Conservation (phyloP, 352 stramenopile genomes). For the Hyaloperonospora brassicae region DNA sequence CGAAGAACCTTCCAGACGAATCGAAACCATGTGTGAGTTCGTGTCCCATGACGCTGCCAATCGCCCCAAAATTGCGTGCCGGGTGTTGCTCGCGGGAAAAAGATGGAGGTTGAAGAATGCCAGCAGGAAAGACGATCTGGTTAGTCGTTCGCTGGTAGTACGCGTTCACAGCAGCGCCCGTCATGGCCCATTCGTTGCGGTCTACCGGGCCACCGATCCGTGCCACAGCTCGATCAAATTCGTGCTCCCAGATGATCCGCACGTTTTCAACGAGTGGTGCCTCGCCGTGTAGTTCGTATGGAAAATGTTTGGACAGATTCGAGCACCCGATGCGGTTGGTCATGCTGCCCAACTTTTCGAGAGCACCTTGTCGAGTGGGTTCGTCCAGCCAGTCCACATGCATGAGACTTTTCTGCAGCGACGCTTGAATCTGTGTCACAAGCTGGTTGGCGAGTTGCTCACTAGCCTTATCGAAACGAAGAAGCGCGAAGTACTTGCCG, state of each 20-base stretch:
- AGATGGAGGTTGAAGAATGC: constrained; percentile 92
- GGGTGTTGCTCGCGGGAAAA: constrained; percentile 79
- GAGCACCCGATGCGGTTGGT: constrained; percentile 66
- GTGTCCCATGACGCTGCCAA: constrained; percentile 90
- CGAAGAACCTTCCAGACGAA: constrained; percentile 85
- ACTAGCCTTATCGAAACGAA: constrained; percentile 80
- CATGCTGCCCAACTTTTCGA: constrained; percentile 85
- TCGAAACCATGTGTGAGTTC: constrained; percentile 96
- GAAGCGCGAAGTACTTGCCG: constrained; percentile 88
- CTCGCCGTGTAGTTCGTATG: constrained; percentile 2
- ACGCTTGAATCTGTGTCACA: constrained; percentile 76
- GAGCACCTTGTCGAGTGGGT: constrained; percentile 63
- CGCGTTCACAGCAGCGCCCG: constrained; percentile 89
- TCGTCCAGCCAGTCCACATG: constrained; percentile 15
- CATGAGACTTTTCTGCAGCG: constrained; percentile 70
- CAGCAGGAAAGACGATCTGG: constrained; percentile 94
- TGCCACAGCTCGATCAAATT: constrained; percentile 37
- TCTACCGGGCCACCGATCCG: constrained; percentile 42
- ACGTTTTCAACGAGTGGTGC: constrained; percentile 43
- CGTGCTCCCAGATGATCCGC: constrained; percentile 32
- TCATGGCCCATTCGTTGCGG: constrained; percentile 85
- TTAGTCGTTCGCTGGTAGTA: constrained; percentile 68
- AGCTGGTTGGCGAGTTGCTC: constrained; percentile 79
- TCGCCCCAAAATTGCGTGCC: constrained; percentile 90
- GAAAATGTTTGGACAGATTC: constrained; percentile 23